Evolutionary conservation across 2,329 filamentous ascomycete species (phyloP).

Genomic region (Neospermospora avenae): DNA sequence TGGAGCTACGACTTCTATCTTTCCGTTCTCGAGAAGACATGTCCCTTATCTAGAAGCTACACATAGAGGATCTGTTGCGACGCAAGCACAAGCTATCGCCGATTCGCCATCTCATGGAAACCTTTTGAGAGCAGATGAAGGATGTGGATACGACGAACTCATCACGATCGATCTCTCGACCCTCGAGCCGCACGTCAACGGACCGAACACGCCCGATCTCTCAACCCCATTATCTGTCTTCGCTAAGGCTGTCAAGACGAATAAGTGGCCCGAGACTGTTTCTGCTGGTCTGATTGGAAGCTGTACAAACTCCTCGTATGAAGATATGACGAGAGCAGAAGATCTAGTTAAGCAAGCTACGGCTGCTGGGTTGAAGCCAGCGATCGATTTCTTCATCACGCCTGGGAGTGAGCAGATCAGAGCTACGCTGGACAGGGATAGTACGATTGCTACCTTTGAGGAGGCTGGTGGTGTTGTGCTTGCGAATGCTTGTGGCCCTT

Average conservation of each 20-base stretch:
- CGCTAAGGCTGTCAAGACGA: constrained; percentile 75
- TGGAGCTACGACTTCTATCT: constrained; percentile 74
- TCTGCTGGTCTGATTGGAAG: constrained; percentile 94
- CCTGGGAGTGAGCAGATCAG: constrained; percentile 96
- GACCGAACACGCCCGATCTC: constrained; percentile 92
- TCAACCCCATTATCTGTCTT: constrained; percentile 91
- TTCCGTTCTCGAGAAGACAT: constrained; percentile 86
- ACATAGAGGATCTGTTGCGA: constrained; percentile 53
- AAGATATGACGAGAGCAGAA: constrained; percentile 96
- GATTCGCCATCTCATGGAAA: constrained; percentile 46
- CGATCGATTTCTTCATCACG: constrained; percentile 90
- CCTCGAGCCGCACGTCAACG: constrained; percentile 95
- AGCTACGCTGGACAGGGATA: constrained; percentile 85
- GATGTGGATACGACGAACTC: constrained; percentile 83
- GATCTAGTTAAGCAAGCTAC: constrained; percentile 88
- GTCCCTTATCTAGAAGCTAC: constrained; percentile 84
- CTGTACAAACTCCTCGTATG: constrained; percentile 98
- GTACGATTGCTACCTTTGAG: constrained; percentile 81
- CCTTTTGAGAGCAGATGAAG: constrained; percentile 72
- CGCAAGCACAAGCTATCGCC: constrained; percentile 33
- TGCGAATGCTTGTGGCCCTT: constrained; percentile 80
- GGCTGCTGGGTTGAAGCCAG: constrained; percentile 84
- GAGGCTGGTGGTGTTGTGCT: constrained; percentile 84
- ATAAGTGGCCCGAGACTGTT: constrained; percentile 87
- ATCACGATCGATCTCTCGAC: constrained; percentile 87